Base-by-base conservation (phyloP, 140 eudicot species). In the Stevia rebaudiana region DNA sequence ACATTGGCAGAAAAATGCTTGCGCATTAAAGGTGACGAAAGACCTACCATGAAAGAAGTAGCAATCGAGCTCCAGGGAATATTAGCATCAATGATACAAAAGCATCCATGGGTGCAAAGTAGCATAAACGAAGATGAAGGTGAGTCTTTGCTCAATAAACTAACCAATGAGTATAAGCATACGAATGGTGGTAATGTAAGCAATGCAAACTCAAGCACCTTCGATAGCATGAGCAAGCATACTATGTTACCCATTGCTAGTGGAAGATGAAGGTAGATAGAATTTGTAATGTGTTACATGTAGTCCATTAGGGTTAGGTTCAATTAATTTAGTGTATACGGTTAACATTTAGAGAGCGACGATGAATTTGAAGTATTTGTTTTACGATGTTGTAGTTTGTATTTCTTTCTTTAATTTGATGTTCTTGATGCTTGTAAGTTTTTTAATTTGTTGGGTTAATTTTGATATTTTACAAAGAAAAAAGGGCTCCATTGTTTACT, bases 11-110 rank as follows among this genome's bases (percentile, higher is more conserved):
- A 53, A 41, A 66, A 57, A 65, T 74, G 74, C 9, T 66, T 74
- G 36, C 48, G 35, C 11, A 42, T 74, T 49, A 59, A 68, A 18
- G 74, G 65, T 9, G 79, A 67, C 11, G 78, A 74, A 40, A 56
- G 78, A 30, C 78, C 78, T 3, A 74, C 39, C 19, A 74, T 74
- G 78, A 74, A 67, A 15, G 79, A 74, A 67, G 74, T 67, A 13
- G 79, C 79, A 16, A 58, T 58, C 7, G 74, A 74, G 68, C 18
- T 74, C 1, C 62, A 65, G 49, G 73, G 78, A 65, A 33, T 73
- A 44, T 42, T 65, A 56, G 43, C 54, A n/a, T 57, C 57, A 15
- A 54, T 44, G 61, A 7, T 58, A 18, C 61, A 48, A 21, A 67
- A 65, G 39, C 79, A 74, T 74, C 79, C 79, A 47, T 74, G 79